A percentile compares a stretch with the other conserved stretches of the same genome.
These are phyloP conservation scores for Colletotrichum eremochloae DNA, from an alignment of 2,329 filamentous ascomycete species.

Conservation along the genomic window DNA sequence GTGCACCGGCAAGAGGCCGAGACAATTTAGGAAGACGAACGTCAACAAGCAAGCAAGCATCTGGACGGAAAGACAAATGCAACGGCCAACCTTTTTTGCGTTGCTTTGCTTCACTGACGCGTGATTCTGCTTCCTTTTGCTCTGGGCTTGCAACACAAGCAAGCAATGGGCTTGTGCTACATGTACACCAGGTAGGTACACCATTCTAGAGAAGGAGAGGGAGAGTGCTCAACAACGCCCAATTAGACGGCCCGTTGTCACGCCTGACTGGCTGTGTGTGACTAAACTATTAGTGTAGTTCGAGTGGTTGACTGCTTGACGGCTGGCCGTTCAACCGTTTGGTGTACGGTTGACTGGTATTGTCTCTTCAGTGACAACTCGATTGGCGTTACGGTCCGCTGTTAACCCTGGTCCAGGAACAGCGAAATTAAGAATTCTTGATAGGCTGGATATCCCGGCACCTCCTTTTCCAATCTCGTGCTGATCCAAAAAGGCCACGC, in stretches of 20 bases:
- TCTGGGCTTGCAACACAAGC: not conserved
- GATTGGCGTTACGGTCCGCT: slow-evolving; percentile 15
- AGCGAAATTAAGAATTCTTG: slow-evolving; percentile 29
- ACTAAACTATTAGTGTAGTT: not conserved
- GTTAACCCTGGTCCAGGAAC: slow-evolving; percentile 31
- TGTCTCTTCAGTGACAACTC: slow-evolving; percentile 3
- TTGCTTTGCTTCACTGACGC: slow-evolving; percentile 27
- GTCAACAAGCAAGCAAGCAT: not conserved
- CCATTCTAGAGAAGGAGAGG: not conserved
- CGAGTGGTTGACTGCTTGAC: slow-evolving; percentile 22
- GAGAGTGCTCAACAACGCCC: not conserved
- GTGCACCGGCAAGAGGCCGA: slow-evolving; percentile 20
- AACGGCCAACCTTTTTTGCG: slow-evolving; percentile 1
- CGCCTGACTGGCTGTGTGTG: slow-evolving; percentile 10
- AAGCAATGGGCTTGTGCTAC: slow-evolving; percentile 3
- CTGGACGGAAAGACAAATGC: not conserved
- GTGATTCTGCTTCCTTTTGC: slow-evolving; percentile 32
- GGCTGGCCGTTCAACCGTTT: slow-evolving; percentile 36
- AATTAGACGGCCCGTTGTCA: slow-evolving; percentile 31
- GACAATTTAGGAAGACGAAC: slow-evolving; percentile 7
- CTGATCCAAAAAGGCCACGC: slow-evolving; percentile 8
- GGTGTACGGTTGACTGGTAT: not conserved
- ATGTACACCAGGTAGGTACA: not conserved
- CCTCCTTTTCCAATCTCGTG: slow-evolving; percentile 42
- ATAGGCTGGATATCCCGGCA: slow-evolving; percentile 34